Conservation (phyloP, 371 early-diverging fungal genomes). For the Mortierella sp. region DNA sequence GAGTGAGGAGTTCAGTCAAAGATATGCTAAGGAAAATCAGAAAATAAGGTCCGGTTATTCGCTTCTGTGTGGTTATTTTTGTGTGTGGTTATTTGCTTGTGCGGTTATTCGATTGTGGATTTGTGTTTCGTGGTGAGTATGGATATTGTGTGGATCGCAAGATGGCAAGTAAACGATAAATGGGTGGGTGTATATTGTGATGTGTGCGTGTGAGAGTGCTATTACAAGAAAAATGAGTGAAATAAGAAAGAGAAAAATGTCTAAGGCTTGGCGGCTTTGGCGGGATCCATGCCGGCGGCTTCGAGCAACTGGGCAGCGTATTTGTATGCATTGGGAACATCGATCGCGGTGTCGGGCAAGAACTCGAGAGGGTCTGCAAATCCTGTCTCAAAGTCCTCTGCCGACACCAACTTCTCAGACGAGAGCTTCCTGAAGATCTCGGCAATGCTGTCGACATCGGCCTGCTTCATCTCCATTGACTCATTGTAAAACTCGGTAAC, state of each 20-base stretch:
- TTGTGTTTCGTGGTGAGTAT: too few species aligned
- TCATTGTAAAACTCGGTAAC: constrained; percentile 62
- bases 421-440: constrained; percentile 64
- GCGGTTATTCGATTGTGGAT: too few species aligned
- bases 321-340: constrained; percentile 82
- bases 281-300: constrained; percentile 63
- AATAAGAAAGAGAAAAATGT: constrained; percentile 13
- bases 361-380: constrained; percentile 70
- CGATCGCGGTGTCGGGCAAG: constrained; percentile 83
- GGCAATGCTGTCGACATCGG: constrained; percentile 66
- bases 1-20: too few species aligned
- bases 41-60: too few species aligned
- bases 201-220: neutral
- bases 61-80: too few species aligned
- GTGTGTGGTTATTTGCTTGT: too few species aligned
- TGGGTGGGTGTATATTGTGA: constrained; percentile 5
- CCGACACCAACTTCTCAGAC: constrained; percentile 56
- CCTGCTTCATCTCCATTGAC: constrained; percentile 68
- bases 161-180: constrained; percentile 2
- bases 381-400: constrained; percentile 62
- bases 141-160: too few species aligned
- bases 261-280: constrained; percentile 61
- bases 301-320: constrained; percentile 75
- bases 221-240: neutral
- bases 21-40: too few species aligned